phyloP scores from a whole-genome alignment of 768 basidiomycete species.

The Leccinum aurantiacum region DNA sequence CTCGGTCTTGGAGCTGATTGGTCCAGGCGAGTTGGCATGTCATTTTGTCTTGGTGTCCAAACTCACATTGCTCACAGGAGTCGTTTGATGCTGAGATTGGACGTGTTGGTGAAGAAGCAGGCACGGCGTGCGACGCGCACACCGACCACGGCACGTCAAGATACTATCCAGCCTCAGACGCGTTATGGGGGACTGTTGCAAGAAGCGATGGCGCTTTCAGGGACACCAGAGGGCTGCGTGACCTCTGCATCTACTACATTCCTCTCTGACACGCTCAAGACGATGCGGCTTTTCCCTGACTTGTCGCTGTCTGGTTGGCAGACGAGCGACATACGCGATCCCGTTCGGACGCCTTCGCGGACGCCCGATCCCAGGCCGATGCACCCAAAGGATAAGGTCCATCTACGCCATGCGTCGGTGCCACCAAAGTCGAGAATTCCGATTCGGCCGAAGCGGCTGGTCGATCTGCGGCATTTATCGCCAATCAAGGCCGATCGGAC shows the following conservation, averaged over 20 bases:
- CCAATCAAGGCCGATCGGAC: constrained; percentile 42
- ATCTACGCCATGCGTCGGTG: constrained; percentile 54
- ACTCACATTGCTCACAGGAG: constrained; percentile 15
- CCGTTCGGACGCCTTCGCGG: constrained; percentile 58
- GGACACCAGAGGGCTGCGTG: constrained; percentile 18
- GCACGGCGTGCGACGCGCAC: constrained; percentile 10
- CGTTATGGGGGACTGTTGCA: constrained; percentile 51
- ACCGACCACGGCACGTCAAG: neutral
- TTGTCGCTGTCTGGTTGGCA: constrained; percentile 41
- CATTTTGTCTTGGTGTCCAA: neutral
- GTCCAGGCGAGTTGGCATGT: constrained; percentile 47
- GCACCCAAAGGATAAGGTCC: constrained; percentile 66
- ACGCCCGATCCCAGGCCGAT: constrained; percentile 44
- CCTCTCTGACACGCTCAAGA: constrained; percentile 36
- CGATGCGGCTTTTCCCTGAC: constrained; percentile 39
- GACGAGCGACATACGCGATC: constrained; percentile 39
- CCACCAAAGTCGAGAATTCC: constrained; percentile 41
- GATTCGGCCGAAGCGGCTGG: constrained; percentile 46
- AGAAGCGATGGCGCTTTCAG: constrained; percentile 28
- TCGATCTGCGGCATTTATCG: constrained; percentile 46
- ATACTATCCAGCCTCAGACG: constrained; percentile 41
- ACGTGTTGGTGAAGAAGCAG: constrained; percentile 32
- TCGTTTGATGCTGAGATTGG: constrained; percentile 31
- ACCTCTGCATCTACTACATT: constrained; percentile 16
- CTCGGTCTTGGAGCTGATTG: constrained; percentile 49